These are phyloP conservation scores for Rhizopus microsporus DNA, from an alignment of 371 early-diverging fungal genomes.

Conservation along the genomic window DNA sequence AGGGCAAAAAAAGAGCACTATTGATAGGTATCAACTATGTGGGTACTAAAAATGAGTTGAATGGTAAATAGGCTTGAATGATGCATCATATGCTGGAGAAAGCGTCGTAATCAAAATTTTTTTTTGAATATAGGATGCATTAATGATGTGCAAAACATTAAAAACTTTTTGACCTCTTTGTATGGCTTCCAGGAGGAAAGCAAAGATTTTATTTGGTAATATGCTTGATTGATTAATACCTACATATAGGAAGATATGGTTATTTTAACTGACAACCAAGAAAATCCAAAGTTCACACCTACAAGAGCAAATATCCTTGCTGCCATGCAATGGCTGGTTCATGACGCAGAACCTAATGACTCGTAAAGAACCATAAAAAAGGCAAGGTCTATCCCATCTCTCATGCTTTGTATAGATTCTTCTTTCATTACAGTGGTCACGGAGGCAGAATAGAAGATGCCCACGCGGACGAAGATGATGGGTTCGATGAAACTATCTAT, in stretches of 20 bases:
- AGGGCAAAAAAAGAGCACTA: constrained; percentile 79
- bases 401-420: constrained; percentile 45
- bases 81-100: neutral
- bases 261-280: constrained; percentile 86
- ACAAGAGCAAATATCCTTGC: constrained; percentile 77
- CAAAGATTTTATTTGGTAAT: neutral
- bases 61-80: constrained; percentile 40
- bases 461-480: constrained; percentile 86
- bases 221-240: neutral
- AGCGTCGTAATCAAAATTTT: neutral
- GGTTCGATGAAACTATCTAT: constrained; percentile 57
- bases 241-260: constrained; percentile 64
- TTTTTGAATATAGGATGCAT: constrained; percentile 67
- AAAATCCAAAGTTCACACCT: constrained; percentile 66
- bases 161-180: constrained; percentile 62
- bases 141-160: constrained; percentile 89
- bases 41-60: constrained; percentile 64
- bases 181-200: constrained; percentile 66
- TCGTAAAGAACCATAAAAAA: constrained; percentile 45
- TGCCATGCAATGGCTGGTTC: constrained; percentile 89
- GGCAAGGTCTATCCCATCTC: no score
- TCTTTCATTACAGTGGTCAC: constrained; percentile 92
- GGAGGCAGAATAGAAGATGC: constrained; percentile 61
- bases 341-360: constrained; percentile 83
- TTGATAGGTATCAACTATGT: constrained; percentile 94